Evolutionary conservation across 1,284 basidiomycete genomes (phyloP).

Genomic region (Rhodotorula mucilaginosa): DNA sequence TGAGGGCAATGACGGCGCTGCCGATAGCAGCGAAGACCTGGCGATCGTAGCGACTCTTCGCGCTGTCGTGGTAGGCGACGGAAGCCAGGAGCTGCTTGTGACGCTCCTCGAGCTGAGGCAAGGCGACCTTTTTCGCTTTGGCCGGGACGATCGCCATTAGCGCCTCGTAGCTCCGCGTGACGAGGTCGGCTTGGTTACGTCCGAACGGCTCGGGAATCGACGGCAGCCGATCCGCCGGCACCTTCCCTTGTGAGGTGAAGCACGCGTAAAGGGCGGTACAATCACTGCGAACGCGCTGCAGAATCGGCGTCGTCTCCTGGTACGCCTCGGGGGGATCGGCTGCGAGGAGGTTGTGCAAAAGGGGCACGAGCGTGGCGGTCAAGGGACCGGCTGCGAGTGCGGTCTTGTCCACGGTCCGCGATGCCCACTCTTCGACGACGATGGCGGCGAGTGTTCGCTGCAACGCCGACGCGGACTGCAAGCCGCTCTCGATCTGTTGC

Average conservation of each 20-base stretch:
- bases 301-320: conserved; percentile 83
- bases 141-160: conserved; percentile 58
- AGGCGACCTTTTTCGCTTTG: conserved; percentile 69
- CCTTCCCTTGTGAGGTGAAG: conserved; percentile 80
- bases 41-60: conserved; percentile 82
- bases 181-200: conserved; percentile 71
- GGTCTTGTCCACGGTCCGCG: not conserved
- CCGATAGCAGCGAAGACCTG: conserved; percentile 86
- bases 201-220: conserved; percentile 77
- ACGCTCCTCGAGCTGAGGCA: conserved; percentile 74
- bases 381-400: conserved; percentile 43
- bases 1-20: conserved; percentile 81
- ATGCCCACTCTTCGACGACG: conserved; percentile 90
- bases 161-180: conserved; percentile 70
- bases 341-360: conserved; percentile 66
- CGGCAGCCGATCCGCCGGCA: conserved; percentile 76
- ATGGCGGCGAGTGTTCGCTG: conserved; percentile 82
- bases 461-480: conserved; percentile 84
- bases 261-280: conserved; percentile 74
- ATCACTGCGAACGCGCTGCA: conserved; percentile 76
- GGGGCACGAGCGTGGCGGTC: conserved; percentile 53
- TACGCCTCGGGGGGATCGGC: conserved; percentile 60
- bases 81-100: conserved; percentile 67
- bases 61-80: conserved; percentile 69
- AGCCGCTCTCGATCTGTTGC: conserved; percentile 70